Evolutionary conservation across 192 early-diverging fungal genomes (phyloP).

Genomic region (Piromyces sp.): DNA sequence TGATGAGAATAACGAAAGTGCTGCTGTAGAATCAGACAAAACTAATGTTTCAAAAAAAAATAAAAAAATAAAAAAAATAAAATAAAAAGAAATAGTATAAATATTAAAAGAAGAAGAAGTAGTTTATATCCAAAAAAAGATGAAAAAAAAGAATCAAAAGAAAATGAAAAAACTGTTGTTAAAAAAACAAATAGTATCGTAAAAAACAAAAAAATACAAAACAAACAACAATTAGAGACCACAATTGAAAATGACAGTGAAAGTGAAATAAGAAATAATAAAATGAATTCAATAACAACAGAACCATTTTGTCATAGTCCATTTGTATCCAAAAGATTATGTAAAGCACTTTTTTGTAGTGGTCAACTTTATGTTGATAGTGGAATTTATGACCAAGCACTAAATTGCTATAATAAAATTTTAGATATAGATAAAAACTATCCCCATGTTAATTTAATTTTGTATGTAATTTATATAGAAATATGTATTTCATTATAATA

Average conservation of each 20-base stretch:
- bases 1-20: no score
- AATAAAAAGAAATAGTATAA: background rate
- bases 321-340: background rate
- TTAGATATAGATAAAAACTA: background rate
- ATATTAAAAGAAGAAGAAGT: no score
- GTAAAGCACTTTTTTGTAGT: background rate
- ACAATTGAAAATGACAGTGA: background rate
- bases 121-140: background rate
- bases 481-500: no score
- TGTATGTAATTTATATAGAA: background rate
- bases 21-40: no score
- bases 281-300: background rate
- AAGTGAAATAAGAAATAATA: background rate
- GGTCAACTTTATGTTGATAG: background rate
- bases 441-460: background rate
- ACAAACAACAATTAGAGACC: background rate
- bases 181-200: background rate
- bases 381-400: background rate
- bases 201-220: background rate
- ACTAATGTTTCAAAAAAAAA: no score
- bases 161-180: background rate
- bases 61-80: background rate
- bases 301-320: background rate
- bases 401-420: background rate
- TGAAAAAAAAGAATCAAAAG: background rate